Base-by-base conservation (phyloP, 1,139 yeast genomes). In the Saccharomyces hybrid region DNA sequence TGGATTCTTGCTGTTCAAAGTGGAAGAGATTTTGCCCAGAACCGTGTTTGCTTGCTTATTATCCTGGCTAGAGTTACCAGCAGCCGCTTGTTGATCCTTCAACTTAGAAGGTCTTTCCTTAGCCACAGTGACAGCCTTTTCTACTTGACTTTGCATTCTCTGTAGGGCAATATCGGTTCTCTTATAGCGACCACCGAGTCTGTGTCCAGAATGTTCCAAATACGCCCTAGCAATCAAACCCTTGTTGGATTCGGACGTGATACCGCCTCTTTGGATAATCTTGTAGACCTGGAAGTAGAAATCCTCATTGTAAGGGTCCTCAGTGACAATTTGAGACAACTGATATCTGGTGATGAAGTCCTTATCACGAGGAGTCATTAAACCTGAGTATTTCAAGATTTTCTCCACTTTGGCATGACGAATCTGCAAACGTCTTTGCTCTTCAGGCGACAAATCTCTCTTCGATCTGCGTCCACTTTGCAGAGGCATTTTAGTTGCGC, bases 81-180 rank as follows among this genome's bases (percentile, higher is more conserved):
- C 25, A 13, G 44, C 44, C 7, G 44, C 44, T 16, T 38, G 44
- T 47, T 61, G 61, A 51, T 65, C 70, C 82, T 83, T 64, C 80
- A 78, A 75, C 84, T 87, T 61, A 41, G 63, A 65, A 44, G 95
- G 93, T 65, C 83, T 80, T 66, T 89, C 96, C 68, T 89, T 88
- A 42, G 97, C 97, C 52, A 89, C 95, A 50, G 95, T 88, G 25
- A 93, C 97, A 7, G 98, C 98, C 67, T 88, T 88, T 69, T 91
- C 96, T 55, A 95, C 97, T 73, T 93, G 98, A 68, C 91, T 96
- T 74, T 93, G 98, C 97, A 93, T 91, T 77, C 96, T 84, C 73
- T 88, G 96, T 65, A 91, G 78, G 0, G 97, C 97, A 62, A 91
- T 86, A 70, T 89, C 96, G n/a, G 95, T 93, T 67, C 96, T 79